These are phyloP conservation scores for Phytopythium litorale DNA, from an alignment of 352 stramenopile genomes.

Conservation along the genomic window DNA sequence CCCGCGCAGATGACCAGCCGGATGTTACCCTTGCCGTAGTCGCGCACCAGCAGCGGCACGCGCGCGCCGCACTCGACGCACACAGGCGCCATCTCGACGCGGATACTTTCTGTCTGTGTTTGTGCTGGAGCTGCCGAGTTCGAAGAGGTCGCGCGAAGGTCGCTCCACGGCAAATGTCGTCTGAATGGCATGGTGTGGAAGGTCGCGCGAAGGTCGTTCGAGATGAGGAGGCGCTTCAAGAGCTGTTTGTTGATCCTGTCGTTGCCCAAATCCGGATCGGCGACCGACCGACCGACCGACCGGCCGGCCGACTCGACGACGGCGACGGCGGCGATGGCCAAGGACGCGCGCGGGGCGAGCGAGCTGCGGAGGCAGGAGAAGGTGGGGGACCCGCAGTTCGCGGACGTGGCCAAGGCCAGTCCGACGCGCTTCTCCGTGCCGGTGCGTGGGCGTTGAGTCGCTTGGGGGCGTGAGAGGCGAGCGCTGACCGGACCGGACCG, in stretches of 20 bases:
- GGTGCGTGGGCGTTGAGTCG: slow-evolving; percentile 14
- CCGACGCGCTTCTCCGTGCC: slow-evolving; percentile 17
- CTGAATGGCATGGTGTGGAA: too few relatives aligned
- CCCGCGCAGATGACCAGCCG: slow-evolving; percentile 61
- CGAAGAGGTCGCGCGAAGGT: slow-evolving; percentile 14
- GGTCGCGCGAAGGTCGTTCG: slow-evolving; percentile 17
- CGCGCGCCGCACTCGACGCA: slow-evolving; percentile 78
- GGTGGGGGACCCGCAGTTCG: slow-evolving; percentile 25
- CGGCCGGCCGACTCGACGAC: too few relatives aligned
- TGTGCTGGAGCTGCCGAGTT: too few relatives aligned
- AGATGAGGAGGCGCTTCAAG: slow-evolving; percentile 15
- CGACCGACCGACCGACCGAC: background rate
- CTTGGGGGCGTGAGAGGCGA: background rate
- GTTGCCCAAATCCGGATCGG: background rate
- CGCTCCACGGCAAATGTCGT: background rate
- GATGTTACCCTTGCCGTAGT: slow-evolving; percentile 86
- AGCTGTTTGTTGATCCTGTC: background rate
- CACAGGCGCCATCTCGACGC: slow-evolving; percentile 17
- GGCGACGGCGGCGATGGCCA: slow-evolving; percentile 44
- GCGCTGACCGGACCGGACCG: too few relatives aligned
- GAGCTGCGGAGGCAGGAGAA: slow-evolving; percentile 32
- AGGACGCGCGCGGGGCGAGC: slow-evolving; percentile 37
- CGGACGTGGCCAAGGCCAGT: slow-evolving; percentile 32
- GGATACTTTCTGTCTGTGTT: too few relatives aligned
- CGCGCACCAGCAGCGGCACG: slow-evolving; percentile 62